Base-by-base conservation (phyloP, 2,329 filamentous ascomycete species). In the Mariannaea sp. region DNA sequence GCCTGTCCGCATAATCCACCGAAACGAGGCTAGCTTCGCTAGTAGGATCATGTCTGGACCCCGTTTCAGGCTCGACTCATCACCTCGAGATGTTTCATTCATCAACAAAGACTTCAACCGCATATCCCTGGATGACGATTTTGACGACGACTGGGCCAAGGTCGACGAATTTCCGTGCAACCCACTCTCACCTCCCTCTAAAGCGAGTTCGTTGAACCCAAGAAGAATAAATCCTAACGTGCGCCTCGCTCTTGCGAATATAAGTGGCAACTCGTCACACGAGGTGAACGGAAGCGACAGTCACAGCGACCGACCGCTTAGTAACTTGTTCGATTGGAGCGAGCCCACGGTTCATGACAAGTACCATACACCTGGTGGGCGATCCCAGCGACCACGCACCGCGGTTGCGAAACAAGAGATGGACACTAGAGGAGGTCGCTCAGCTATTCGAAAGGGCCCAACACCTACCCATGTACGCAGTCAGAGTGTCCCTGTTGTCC, bases 251-350 rank as follows among this genome's bases (percentile, higher is more conserved):
- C 73, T 86, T 46, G 75, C 76, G 35, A 77, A 71, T 53, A 76
- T 83, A 39, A 82, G 76, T 43, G 78, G 78, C 36, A 81, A 79
- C 57, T 70, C 70, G 13, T 70, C 69, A 35, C 65, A 68, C 9
- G 74, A 76, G 20, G 51, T 52, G 10, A 63, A 65, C 13, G 62
- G 63, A 29, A 45, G 53, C 26, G 53, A 61, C 55, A 39, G 41
- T 20, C 53, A 60, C 9, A 58, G 53, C 39, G 59, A 86, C 47
- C 77, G 83, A 12, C 81, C 82, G 2, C 75, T 82, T 56, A 89
- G 87, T 69, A 92, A 81, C 60, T 76, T 92, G 3, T 92, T 92
- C 63, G 89, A 92, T 69, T 91, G 88, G 88, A 85, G 86, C 41
- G 89, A 92, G 68, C 80, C 86, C 12, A 73, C 81, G 20, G 73